Percentiles rank a stretch among this genome's conserved stretches.
phyloP scores from a whole-genome alignment of 805 yeast genomes.

The Lachancea mirantina region DNA sequence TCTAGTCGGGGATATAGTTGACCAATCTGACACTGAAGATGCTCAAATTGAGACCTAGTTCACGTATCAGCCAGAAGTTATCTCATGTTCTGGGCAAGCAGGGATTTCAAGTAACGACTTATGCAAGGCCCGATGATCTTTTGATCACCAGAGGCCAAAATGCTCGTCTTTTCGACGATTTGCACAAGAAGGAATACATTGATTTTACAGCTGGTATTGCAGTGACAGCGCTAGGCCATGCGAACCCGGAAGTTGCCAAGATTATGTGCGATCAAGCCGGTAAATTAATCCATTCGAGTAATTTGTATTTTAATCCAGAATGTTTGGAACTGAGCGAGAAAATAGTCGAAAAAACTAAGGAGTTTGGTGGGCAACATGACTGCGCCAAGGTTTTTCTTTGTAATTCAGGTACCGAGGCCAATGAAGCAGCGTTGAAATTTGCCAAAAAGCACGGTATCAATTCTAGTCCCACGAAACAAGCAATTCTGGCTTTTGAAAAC shows the following conservation, averaged over 20 bases:
- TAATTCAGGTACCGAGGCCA: conserved; percentile 74
- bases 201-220: conserved; percentile 97
- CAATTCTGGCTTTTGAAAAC: conserved; percentile 77
- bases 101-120: conserved; percentile 56
- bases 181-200: conserved; percentile 67
- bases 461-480: conserved; percentile 49
- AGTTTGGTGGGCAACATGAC: conserved; percentile 70
- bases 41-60: conserved; percentile 3
- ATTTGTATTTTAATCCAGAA: conserved; percentile 76
- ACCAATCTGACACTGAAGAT: conserved; percentile 2
- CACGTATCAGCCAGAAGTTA: conserved; percentile 1
- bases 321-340: conserved; percentile 72
- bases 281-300: conserved; percentile 75
- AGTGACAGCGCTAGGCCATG: conserved; percentile 90
- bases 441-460: conserved; percentile 73
- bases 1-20: no score
- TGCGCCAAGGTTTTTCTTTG: conserved; percentile 70
- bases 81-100: conserved; percentile 12
- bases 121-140: conserved; percentile 63
- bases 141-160: conserved; percentile 79
- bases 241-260: conserved; percentile 65
- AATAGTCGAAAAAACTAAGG: conserved; percentile 59
- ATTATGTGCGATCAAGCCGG: conserved; percentile 65
- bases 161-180: conserved; percentile 64
- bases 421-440: conserved; percentile 71